Evolutionary conservation across 495 filamentous ascomycete species (phyloP).

Genomic region (Aspergillus diversus): DNA sequence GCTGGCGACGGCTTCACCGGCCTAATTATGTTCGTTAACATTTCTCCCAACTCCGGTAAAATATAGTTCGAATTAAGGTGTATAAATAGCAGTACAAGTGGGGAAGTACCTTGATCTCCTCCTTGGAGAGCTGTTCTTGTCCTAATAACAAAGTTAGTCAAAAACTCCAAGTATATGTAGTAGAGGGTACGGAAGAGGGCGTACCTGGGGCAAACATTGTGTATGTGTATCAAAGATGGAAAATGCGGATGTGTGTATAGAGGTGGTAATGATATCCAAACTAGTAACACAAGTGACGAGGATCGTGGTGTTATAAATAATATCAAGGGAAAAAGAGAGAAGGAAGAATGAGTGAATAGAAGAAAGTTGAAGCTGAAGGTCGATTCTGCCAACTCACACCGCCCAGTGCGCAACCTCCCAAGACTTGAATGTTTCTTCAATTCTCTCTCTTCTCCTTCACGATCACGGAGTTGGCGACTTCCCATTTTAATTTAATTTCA

Average conservation of each 20-base stretch:
- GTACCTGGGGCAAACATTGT: slow-evolving; percentile 53
- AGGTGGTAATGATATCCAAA: neutral
- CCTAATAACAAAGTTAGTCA: slow-evolving; percentile 25
- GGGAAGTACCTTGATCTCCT: slow-evolving; percentile 48
- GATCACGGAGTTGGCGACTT: too few species aligned
- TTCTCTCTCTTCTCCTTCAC: slow-evolving; percentile 2
- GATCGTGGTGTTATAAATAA: too few species aligned
- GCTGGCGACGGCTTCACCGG: slow-evolving; percentile 70
- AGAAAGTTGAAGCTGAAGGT: neutral
- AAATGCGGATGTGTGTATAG: slow-evolving; percentile 1
- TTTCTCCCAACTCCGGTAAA: neutral
- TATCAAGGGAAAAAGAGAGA: too few species aligned
- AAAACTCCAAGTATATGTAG: too few species aligned
- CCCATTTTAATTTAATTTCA: too few species aligned
- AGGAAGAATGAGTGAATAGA: neutral
- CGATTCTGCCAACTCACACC: slow-evolving; percentile 14
- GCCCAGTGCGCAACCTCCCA: slow-evolving; percentile 5
- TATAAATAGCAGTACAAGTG: slow-evolving; percentile 2
- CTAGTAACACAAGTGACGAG: too few species aligned
- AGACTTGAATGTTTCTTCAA: slow-evolving; percentile 8
- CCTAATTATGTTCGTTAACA: slow-evolving; percentile 33
- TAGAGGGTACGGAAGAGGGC: slow-evolving; percentile 4
- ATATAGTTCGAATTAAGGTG: slow-evolving; percentile 5
- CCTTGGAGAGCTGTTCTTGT: slow-evolving; percentile 51
- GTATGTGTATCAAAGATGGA: slow-evolving; percentile 11